Conservation (phyloP, 2,329 filamentous ascomycete genomes). For the Colletotrichum tropicale region DNA sequence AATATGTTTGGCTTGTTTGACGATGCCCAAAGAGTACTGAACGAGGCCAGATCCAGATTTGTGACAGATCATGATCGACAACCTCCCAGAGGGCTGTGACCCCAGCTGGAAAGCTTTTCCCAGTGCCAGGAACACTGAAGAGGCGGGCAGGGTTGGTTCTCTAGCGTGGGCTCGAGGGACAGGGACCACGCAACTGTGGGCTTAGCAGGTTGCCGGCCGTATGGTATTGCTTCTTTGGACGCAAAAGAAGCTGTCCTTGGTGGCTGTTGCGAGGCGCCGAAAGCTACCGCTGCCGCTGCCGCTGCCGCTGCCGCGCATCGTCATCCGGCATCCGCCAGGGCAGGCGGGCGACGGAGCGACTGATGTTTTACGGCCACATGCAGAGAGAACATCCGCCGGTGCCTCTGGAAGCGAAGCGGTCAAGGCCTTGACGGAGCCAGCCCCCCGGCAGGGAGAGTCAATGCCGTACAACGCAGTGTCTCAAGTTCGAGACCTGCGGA, state of each 20-base stretch:
- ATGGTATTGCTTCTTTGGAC: conserved; percentile 8
- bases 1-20: background rate
- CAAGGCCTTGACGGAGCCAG: background rate
- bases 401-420: conserved; percentile 1
- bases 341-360: background rate
- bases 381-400: background rate
- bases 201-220: conserved; percentile 14
- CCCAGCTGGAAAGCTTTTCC: background rate
- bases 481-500: background rate
- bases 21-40: background rate
- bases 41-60: conserved; percentile 16
- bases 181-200: conserved; percentile 9
- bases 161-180: background rate
- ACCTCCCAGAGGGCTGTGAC: background rate
- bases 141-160: background rate
- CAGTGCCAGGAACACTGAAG: background rate
- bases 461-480: conserved; percentile 10
- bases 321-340: background rate
- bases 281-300: background rate
- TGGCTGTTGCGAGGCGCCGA: background rate
- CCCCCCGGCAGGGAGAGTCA: background rate
- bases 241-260: background rate
- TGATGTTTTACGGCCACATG: background rate
- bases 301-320: background rate
- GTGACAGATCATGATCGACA: conserved; percentile 23